Evolutionary conservation across 169 alveolate species (phyloP).

Genomic region (Sarcocystis neurona): DNA sequence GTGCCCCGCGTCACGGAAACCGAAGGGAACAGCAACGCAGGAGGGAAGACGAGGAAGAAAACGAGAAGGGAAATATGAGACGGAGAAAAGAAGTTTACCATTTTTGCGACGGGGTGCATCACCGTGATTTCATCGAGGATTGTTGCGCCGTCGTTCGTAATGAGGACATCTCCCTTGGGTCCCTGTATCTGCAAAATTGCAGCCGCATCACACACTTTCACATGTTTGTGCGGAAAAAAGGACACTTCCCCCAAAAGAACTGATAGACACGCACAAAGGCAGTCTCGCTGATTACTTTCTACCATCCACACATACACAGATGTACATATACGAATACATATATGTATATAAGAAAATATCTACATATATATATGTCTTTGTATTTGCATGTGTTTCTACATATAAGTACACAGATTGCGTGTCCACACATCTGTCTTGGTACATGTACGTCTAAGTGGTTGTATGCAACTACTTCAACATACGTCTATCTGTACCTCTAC

Average conservation of each 20-base stretch:
- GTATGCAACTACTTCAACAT: no score
- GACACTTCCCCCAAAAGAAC: neutral
- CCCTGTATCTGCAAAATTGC: constrained; percentile 86
- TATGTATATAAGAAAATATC: no score
- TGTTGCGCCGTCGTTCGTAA: constrained; percentile 99
- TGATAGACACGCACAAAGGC: neutral
- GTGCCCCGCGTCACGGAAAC: no score
- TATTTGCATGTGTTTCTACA: no score
- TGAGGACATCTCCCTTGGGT: constrained; percentile 96
- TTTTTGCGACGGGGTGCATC: constrained; percentile 65
- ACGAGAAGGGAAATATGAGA: neutral
- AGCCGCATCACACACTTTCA: no score
- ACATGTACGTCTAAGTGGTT: no score
- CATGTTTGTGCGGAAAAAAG: neutral
- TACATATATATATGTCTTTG: neutral
- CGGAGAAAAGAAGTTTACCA: constrained; percentile 43
- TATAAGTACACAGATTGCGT: no score
- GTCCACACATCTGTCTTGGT: no score
- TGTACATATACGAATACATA: neutral
- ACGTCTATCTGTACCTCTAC: no score
- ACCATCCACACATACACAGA: neutral
- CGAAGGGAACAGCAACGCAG: no score
- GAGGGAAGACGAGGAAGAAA: neutral
- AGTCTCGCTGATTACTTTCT: neutral
- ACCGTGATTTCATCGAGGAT: constrained; percentile 88